A percentile compares a stretch with the other conserved stretches of the same genome.
Evolutionary conservation across 495 filamentous ascomycete genomes (phyloP).

Genomic region (Pyrenula massariospora): DNA sequence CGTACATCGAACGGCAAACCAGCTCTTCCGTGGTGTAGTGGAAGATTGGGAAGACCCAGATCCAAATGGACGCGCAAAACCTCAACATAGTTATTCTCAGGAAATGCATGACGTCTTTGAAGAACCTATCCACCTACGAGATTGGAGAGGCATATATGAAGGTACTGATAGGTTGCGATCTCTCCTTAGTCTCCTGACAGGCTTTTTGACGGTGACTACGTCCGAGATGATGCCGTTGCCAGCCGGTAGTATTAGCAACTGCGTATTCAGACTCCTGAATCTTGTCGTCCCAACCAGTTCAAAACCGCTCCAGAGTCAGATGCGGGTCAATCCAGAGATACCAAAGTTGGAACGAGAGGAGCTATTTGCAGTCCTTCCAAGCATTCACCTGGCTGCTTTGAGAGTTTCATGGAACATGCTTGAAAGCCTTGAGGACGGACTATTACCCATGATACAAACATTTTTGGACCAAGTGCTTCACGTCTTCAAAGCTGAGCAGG

Average conservation of each 20-base stretch:
- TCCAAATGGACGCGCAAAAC: slow-evolving; percentile 10
- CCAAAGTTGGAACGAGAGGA: slow-evolving; percentile 66
- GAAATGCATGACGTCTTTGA: slow-evolving; percentile 24
- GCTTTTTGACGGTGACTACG: slow-evolving; percentile 47
- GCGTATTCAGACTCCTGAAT: slow-evolving; percentile 56
- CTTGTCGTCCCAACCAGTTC: slow-evolving; percentile 39
- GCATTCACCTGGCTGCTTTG: slow-evolving; percentile 58
- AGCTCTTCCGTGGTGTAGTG: slow-evolving; percentile 60
- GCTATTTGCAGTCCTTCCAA: slow-evolving; percentile 58
- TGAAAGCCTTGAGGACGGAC: slow-evolving; percentile 37
- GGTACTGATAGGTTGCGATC: slow-evolving; percentile 57
- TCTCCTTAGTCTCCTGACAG: slow-evolving; percentile 41
- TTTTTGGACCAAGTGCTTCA: slow-evolving; percentile 57
- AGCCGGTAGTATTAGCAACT: slow-evolving; percentile 50
- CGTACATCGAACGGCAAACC: slow-evolving; percentile 56
- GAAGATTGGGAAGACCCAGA: slow-evolving; percentile 66
- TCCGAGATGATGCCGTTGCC: slow-evolving; percentile 49
- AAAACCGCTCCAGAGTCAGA: slow-evolving; percentile 17
- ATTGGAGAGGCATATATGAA: slow-evolving; percentile 60
- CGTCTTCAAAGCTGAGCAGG: slow-evolving; percentile 52
- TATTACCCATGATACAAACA: slow-evolving; percentile 40
- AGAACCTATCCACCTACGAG: slow-evolving; percentile 41
- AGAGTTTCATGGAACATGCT: slow-evolving; percentile 41
- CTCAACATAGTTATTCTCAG: slow-evolving; percentile 19
- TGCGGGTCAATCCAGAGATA: slow-evolving; percentile 53